Evolutionary conservation across 768 basidiomycete genomes (phyloP), one percentile per base, ranked within the genome.

Genomic region (Hypholoma sublateritium): DNA sequence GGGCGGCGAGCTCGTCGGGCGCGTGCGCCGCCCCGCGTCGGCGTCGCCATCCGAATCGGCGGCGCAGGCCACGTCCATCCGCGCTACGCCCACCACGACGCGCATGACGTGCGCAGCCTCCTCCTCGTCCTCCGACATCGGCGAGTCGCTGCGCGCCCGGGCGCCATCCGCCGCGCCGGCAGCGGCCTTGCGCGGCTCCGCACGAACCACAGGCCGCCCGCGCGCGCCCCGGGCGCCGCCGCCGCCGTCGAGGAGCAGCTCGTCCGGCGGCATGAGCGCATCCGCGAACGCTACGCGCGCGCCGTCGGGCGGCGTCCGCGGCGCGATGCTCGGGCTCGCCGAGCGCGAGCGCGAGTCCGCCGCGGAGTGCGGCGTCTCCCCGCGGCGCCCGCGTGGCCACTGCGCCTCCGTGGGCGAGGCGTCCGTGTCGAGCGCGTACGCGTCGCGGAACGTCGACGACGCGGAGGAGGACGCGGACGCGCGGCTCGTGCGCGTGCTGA

Each of bases 291-390:
- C 61, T 5, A 68, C 55, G 1, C 55, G 47, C n/a, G 56, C 48
- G 7, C 56, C 62, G 41, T 79, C 78, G 4, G 67, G 59, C 1
- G 84, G 84, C 0, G 82, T 84, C 6, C 70, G 62, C 0, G 80
- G 80, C 1, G 74, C 70, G 8, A 77, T 67, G 57, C 78, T 79
- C 0, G 80, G 80, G 65, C 80, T 82, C 7, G 75, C 70, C 5
- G 80, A 82, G 17, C 80, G 77, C 8, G 79, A 80, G 17, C 62
- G 53, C 11, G 65, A 71, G 42, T 49, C 28, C 32, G 35, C 53
- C 1, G 28, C 28, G 9, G 28, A 32, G n/a, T n/a, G n/a, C n/a
- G n/a, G n/a, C 21, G 57, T 60, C 60, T 65, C 68, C 25, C 49
- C 67, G 41, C 62, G 67, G 22, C 67, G 65, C 47, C 76, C 74